Percentiles rank a stretch among this genome's conserved stretches.
phyloP scores from a whole-genome alignment of 2,329 filamentous ascomycete genomes.

The Curvularia sp. region DNA sequence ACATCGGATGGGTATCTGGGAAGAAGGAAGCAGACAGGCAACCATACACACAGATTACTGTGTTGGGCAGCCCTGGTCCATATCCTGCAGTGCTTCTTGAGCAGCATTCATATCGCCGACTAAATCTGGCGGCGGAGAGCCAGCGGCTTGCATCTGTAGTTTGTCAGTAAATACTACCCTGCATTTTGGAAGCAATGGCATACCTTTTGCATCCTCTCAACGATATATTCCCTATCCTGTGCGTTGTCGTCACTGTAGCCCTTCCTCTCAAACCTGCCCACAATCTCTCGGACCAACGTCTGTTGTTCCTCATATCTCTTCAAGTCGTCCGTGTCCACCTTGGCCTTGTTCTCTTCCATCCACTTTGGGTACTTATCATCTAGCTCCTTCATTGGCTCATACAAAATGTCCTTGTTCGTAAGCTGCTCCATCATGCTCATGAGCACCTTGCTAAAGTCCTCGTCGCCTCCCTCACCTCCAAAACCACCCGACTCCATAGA shows the following conservation, averaged over 20 bases:
- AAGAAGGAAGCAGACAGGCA: conserved; percentile 12
- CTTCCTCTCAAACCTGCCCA: conserved; percentile 82
- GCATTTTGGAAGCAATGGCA: not conserved
- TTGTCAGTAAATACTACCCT: not conserved
- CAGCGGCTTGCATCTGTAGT: conserved; percentile 90
- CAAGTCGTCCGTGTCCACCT: conserved; percentile 71
- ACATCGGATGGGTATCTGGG: conserved; percentile 37
- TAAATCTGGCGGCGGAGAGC: conserved; percentile 87
- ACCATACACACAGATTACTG: conserved; percentile 55
- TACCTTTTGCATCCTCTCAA: conserved; percentile 97
- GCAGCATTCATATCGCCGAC: conserved; percentile 88
- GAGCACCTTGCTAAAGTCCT: conserved; percentile 93
- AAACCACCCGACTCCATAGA: conserved; percentile 74
- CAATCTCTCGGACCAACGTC: conserved; percentile 81
- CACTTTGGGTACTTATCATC: conserved; percentile 90
- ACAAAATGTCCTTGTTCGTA: conserved; percentile 96
- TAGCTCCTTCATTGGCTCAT: conserved; percentile 98
- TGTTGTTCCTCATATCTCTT: conserved; percentile 84
- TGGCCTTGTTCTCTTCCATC: conserved; percentile 78
- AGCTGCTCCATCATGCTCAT: conserved; percentile 99
- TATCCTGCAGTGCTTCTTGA: conserved; percentile 68
- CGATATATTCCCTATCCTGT: conserved; percentile 86
- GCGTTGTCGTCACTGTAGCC: conserved; percentile 83
- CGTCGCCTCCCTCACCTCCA: conserved; percentile 67
- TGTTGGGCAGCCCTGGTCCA: conserved; percentile 68